Base-by-base conservation (phyloP, 2,329 filamentous ascomycete genomes). In the Chaetomium globosum region DNA sequence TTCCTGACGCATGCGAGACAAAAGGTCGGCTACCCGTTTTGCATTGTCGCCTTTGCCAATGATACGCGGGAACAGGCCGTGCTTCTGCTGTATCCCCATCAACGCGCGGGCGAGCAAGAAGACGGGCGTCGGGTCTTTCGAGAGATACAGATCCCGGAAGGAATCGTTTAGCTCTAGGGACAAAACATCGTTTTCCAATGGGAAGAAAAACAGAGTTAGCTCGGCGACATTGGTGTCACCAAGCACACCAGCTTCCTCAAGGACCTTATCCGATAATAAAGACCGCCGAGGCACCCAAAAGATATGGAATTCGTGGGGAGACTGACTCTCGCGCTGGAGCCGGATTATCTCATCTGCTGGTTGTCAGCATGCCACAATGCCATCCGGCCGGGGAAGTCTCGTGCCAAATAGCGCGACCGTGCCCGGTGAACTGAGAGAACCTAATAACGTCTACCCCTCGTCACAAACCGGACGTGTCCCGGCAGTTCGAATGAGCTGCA, bases 41-140 rank as follows among this genome's bases (percentile, higher is more conserved):
- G 93, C 94, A 76, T 97, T 93, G 71, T 99, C 93, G 23, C 95
- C 95, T 78, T 99, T 98, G 31, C 95, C 95, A 55, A 96, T 89
- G 65, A 99, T 95, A 16, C 94, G 87, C 30, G 95, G 96, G 71
- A 99, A 98, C 13, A 99, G 85, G 2, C 95, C 96, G 78, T 97
- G 89, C 71, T 90, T 89, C 74, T 92, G 89, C 76, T 99, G 95
- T 67, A 99, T 87, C 39, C 89, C 88, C 95, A 99, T 99, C 69
- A 99, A 83, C 26, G 95, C 94, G 77, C 90, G 92, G 60, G 95
- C 93, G 69, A 96, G 85, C 43, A 97, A 83, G 73, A 94, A 97
- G 28, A 93, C 88, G n/a, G 92, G 89, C 0, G 92, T 96, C 12
- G 93, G 91, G 75, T 98, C 94, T 78, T 95, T 96, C 70, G 89